Percentiles rank a stretch among this genome's conserved stretches.
Evolutionary conservation across 306 rosid genomes (phyloP).

Genomic region (Prunus armeniaca): DNA sequence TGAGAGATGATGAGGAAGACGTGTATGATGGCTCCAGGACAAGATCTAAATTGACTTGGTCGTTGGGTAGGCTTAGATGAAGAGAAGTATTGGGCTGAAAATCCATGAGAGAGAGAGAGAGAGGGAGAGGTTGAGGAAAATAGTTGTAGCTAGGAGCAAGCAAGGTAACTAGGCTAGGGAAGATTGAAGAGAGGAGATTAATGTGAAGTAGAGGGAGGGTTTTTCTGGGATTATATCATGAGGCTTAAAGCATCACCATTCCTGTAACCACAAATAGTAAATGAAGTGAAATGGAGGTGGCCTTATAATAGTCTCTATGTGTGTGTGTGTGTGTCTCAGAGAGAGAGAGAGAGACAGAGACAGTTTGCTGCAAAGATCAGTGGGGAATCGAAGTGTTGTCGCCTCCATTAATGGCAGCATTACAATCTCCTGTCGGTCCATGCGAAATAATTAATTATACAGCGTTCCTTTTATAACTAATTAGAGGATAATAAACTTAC

Average conservation of each 20-base stretch:
- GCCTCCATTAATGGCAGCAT: conserved; percentile 75
- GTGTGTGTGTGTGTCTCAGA: conserved; percentile 19
- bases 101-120: conserved; percentile 41
- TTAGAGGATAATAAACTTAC: neutral
- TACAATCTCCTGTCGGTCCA: conserved; percentile 69
- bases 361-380: conserved; percentile 62
- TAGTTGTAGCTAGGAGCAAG: too few species aligned
- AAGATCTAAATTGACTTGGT: conserved; percentile 51
- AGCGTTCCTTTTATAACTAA: neutral
- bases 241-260: conserved; percentile 41
- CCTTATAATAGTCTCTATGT: conserved; percentile 6
- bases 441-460: conserved; percentile 8
- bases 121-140: neutral
- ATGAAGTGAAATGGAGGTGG: conserved; percentile 31
- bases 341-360: conserved; percentile 21
- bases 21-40: conserved; percentile 57
- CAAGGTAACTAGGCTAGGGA: conserved; percentile 2
- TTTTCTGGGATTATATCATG: conserved; percentile 33
- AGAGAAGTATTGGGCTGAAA: conserved; percentile 54
- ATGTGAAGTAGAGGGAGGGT: conserved; percentile 21
- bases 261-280: conserved; percentile 40
- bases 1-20: conserved; percentile 30
- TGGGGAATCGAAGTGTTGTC: conserved; percentile 76
- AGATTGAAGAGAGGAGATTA: neutral
- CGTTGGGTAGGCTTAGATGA: conserved; percentile 38